These are phyloP conservation scores for Tetracladium maxilliforme DNA, from an alignment of 2,329 filamentous ascomycete species.

Conservation along the genomic window DNA sequence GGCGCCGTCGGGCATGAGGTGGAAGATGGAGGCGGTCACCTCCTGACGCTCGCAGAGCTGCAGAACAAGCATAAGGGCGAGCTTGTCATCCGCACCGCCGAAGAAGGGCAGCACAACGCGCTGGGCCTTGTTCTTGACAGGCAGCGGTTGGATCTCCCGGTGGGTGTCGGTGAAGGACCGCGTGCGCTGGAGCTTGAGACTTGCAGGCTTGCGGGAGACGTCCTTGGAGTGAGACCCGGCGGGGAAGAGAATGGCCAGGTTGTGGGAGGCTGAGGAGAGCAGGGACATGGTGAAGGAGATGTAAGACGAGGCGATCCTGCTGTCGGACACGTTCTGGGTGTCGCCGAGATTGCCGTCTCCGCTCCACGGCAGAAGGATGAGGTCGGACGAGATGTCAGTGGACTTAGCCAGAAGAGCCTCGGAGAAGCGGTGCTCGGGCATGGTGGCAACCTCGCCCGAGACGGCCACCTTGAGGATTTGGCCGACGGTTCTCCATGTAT, in stretches of 20 bases:
- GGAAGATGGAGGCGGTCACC: constrained; percentile 64
- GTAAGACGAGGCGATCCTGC: constrained; percentile 36
- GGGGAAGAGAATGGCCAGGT: constrained; percentile 61
- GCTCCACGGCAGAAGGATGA: constrained; percentile 81
- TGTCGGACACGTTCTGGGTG: constrained; percentile 58
- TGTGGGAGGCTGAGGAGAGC: constrained; percentile 47
- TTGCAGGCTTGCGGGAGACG: constrained; percentile 17
- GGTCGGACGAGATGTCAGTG: constrained; percentile 53
- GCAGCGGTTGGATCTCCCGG: constrained; percentile 38
- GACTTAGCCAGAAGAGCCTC: constrained; percentile 62
- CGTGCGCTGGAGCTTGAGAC: constrained; percentile 21
- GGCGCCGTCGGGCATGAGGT: constrained; percentile 29
- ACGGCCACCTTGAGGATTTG: constrained; percentile 72
- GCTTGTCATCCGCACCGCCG: constrained; percentile 67
- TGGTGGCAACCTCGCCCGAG: constrained; percentile 66
- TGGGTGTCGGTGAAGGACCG: constrained; percentile 20
- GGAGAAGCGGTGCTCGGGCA: constrained; percentile 64
- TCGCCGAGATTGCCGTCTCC: constrained; percentile 73
- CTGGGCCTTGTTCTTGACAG: constrained; percentile 54
- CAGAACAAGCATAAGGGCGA: constrained; percentile 66
- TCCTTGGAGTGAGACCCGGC: constrained; percentile 16
- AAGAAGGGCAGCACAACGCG: constrained; percentile 83
- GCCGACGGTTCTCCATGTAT: constrained; percentile 80
- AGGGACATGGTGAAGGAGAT: constrained; percentile 58
- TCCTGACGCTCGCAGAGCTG: constrained; percentile 70